Percentiles rank a stretch among this genome's conserved stretches.
Evolutionary conservation across 1,284 basidiomycete species (phyloP).

Genomic region (Ganoderma lingzhi): DNA sequence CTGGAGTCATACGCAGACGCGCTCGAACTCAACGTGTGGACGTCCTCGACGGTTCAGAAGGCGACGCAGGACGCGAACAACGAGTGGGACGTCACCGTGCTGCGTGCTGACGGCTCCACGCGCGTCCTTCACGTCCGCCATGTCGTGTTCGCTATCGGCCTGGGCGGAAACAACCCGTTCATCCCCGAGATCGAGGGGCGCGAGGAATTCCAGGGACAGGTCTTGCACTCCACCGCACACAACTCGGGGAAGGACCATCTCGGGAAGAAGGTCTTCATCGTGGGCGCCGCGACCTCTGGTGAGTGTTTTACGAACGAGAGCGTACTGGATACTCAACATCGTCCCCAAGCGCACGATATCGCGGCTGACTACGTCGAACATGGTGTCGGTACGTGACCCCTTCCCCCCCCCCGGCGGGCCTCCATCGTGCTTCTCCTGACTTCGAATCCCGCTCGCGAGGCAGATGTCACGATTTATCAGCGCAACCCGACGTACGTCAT

Average conservation of each 20-base stretch:
- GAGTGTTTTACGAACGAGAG: conserved; percentile 19
- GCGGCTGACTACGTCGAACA: conserved; percentile 53
- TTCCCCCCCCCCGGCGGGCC: neutral
- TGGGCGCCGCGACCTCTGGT: conserved; percentile 60
- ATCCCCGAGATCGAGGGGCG: conserved; percentile 58
- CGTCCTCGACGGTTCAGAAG: conserved; percentile 55
- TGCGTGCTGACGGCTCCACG: conserved; percentile 49
- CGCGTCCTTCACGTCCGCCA: conserved; percentile 63
- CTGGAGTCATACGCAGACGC: conserved; percentile 71
- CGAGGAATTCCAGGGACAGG: conserved; percentile 52
- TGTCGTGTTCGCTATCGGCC: conserved; percentile 68
- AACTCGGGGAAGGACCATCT: conserved; percentile 47
- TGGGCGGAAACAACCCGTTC: conserved; percentile 59
- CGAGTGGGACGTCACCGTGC: conserved; percentile 64
- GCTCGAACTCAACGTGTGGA: conserved; percentile 75
- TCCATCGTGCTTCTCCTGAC: neutral
- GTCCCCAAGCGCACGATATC: conserved; percentile 48
- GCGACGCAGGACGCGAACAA: conserved; percentile 54
- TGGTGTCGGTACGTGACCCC: conserved; percentile 47
- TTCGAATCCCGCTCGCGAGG: neutral
- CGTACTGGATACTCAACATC: neutral
- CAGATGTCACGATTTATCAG: conserved; percentile 71
- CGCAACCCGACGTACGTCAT: conserved; percentile 70
- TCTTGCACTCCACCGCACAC: conserved; percentile 52
- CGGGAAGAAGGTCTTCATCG: conserved; percentile 56